Conservation (phyloP, 1,284 basidiomycete genomes). For the Leucoagaricus sp. region DNA sequence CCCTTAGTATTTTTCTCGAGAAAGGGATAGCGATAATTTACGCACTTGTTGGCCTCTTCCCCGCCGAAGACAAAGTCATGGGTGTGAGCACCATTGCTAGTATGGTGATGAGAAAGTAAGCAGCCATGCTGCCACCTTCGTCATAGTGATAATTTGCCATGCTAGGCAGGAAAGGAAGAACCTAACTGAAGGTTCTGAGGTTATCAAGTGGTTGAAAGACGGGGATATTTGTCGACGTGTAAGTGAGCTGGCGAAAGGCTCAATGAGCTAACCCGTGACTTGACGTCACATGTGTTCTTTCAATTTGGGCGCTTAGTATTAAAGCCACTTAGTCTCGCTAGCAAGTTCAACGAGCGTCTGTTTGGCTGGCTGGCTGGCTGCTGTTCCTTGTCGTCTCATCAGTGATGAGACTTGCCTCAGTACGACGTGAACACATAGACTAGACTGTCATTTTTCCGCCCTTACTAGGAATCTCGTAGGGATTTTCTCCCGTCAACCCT, state of each 20-base stretch:
- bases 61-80: constrained; percentile 58
- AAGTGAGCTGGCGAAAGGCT: constrained; percentile 22
- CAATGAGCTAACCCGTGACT: constrained; percentile 10
- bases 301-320: too few relatives aligned
- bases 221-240: constrained; percentile 21
- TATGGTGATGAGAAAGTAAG: constrained; percentile 88
- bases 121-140: constrained; percentile 86
- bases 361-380: too few relatives aligned
- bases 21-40: constrained; percentile 20
- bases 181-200: constrained; percentile 2
- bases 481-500: too few relatives aligned
- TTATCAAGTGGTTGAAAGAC: not conserved
- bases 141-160: constrained; percentile 88
- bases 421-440: too few relatives aligned
- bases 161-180: constrained; percentile 20
- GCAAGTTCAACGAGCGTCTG: too few relatives aligned
- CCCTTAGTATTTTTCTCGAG: too few relatives aligned
- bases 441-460: too few relatives aligned
- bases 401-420: too few relatives aligned
- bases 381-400: too few relatives aligned
- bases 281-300: constrained; percentile 9
- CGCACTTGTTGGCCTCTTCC: constrained; percentile 33
- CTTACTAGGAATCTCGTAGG: too few relatives aligned
- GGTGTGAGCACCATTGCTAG: constrained; percentile 82
- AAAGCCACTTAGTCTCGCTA: too few relatives aligned